These are phyloP conservation scores for Colletotrichum agaves DNA, from an alignment of 2,329 filamentous ascomycete species.

Conservation along the genomic window DNA sequence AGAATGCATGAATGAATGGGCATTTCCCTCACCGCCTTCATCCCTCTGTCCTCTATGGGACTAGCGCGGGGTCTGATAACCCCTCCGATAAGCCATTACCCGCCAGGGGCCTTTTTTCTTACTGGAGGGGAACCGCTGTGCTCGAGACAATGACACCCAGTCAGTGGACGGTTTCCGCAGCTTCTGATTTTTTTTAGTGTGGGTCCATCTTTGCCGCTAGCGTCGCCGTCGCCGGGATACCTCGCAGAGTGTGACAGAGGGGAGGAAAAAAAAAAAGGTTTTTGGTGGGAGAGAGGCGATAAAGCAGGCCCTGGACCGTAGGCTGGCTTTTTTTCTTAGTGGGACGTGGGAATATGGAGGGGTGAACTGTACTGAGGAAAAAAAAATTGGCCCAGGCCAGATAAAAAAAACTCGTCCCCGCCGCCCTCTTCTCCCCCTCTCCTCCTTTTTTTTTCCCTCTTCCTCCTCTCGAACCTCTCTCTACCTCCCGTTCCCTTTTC, in stretches of 20 bases:
- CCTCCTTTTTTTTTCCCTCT: slow-evolving; percentile 40
- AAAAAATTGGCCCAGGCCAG: no score
- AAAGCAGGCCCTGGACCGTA: no score
- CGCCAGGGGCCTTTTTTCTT: slow-evolving; percentile 31
- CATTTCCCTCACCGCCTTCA: slow-evolving; percentile 44
- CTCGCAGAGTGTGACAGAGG: neutral
- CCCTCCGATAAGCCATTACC: slow-evolving; percentile 43
- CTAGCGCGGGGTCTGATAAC: slow-evolving; percentile 39
- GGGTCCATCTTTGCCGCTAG: slow-evolving; percentile 36
- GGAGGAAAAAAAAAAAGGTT: slow-evolving; percentile 39
- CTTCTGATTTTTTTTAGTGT: slow-evolving; percentile 37
- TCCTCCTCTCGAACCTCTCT: slow-evolving; percentile 43
- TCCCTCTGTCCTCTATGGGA: slow-evolving; percentile 29
- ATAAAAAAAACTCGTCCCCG: slow-evolving; percentile 46
- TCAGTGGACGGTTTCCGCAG: slow-evolving; percentile 41
- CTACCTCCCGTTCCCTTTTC: slow-evolving; percentile 48
- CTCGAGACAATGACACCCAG: slow-evolving; percentile 14
- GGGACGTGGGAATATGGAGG: neutral
- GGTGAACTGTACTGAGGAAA: slow-evolving; percentile 18
- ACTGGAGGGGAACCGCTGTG: slow-evolving; percentile 12
- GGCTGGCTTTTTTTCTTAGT: neutral
- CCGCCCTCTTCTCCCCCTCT: slow-evolving; percentile 36
- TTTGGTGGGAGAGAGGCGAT: slow-evolving; percentile 26
- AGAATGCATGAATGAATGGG: slow-evolving; percentile 38
- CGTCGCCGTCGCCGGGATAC: slow-evolving; percentile 34